Conservation (phyloP, 352 stramenopile species). For the Phytophthora chlamydospora region DNA sequence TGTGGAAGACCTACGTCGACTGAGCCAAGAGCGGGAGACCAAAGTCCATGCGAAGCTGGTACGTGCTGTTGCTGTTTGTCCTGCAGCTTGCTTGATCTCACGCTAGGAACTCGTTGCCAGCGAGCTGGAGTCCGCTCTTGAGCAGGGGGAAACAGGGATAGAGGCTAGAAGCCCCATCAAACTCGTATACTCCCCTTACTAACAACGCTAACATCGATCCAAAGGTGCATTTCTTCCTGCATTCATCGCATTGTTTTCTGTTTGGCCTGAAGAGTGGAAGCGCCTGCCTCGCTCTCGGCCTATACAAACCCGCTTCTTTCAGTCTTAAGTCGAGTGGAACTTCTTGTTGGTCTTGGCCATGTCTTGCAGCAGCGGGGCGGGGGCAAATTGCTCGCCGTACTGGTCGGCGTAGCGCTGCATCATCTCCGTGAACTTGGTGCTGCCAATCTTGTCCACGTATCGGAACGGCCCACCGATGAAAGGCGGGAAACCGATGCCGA, state of each 20-base stretch:
- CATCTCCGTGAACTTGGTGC: conserved; percentile 94
- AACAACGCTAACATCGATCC: conserved; percentile 11
- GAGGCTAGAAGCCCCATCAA: neutral
- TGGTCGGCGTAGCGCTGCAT: conserved; percentile 96
- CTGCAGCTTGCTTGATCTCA: neutral
- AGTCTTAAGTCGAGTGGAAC: conserved; percentile 91
- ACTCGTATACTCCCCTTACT: too few relatives aligned
- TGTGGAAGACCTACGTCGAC: conserved; percentile 71
- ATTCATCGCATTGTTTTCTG: conserved; percentile 26
- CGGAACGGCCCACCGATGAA: conserved; percentile 98
- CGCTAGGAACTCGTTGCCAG: conserved; percentile 7
- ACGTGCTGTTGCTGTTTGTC: conserved; percentile 10
- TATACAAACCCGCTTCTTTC: conserved; percentile 17
- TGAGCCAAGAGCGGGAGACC: conserved; percentile 66
- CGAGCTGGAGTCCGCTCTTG: conserved; percentile 20
- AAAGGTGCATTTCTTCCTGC: conserved; percentile 32
- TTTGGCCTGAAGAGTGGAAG: too few relatives aligned
- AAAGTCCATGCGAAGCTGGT: conserved; percentile 65
- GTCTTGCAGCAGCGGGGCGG: conserved; percentile 96
- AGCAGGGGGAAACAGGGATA: neutral
- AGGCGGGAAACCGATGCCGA: conserved; percentile 98
- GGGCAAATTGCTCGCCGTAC: conserved; percentile 96
- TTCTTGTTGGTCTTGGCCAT: conserved; percentile 97
- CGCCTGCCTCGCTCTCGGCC: conserved; percentile 6
- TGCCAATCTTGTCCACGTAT: conserved; percentile 95